These are phyloP conservation scores for Kwoniella shivajii DNA, from an alignment of 1,284 basidiomycete genomes.

Conservation along the genomic window DNA sequence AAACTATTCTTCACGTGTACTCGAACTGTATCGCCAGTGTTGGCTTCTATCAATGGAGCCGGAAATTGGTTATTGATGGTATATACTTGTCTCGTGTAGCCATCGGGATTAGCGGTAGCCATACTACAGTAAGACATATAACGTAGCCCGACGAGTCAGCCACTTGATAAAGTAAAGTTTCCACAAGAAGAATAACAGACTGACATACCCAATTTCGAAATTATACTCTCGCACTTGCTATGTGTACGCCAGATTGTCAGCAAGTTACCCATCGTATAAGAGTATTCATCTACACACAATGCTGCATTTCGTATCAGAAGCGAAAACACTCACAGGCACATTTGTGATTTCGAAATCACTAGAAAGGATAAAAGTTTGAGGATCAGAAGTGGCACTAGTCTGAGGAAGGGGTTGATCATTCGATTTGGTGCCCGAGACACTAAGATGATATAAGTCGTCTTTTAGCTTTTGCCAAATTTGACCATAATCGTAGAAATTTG, in stretches of 20 bases:
- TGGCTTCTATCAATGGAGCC: conserved; percentile 41
- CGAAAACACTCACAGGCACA: conserved; percentile 11
- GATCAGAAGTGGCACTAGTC: conserved; percentile 5
- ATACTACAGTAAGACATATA: background rate
- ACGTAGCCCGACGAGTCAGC: background rate
- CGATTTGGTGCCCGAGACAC: background rate
- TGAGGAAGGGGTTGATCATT: conserved; percentile 2
- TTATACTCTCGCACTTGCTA: conserved; percentile 17
- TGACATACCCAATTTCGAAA: conserved; percentile 18
- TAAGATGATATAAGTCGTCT: no score
- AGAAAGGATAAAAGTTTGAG: conserved; percentile 15
- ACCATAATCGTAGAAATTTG: background rate
- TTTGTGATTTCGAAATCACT: conserved; percentile 21
- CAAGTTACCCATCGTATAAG: no score
- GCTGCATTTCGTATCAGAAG: background rate
- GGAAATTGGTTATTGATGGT: conserved; percentile 30
- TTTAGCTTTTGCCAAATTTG: background rate
- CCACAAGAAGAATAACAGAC: background rate
- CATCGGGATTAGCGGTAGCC: conserved; percentile 21
- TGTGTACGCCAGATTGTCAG: background rate
- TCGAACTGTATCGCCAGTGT: conserved; percentile 37
- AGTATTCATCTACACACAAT: background rate
- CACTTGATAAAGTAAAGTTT: background rate
- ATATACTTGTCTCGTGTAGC: conserved; percentile 26
- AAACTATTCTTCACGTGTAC: conserved; percentile 38